Evolutionary conservation across 345 rosid genomes (phyloP).

Genomic region (Camelina hispida): DNA sequence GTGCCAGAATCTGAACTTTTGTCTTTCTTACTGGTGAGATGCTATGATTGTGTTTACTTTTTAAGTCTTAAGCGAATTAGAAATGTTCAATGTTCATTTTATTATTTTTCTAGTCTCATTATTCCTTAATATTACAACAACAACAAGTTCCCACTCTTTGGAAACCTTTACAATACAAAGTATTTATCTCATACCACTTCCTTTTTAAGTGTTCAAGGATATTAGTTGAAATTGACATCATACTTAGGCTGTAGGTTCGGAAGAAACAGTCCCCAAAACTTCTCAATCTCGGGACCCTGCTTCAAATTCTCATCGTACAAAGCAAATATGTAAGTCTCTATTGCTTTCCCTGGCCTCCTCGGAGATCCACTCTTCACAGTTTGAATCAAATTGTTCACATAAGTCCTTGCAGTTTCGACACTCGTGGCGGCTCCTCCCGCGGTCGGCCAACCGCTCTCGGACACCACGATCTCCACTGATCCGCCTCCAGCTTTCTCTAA

Average conservation of each 20-base stretch:
- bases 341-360: slow-evolving; percentile 52
- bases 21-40: neutral
- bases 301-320: slow-evolving; percentile 65
- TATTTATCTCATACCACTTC: neutral
- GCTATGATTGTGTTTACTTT: neutral
- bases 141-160: slow-evolving; percentile 7
- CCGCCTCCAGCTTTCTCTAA: slow-evolving; percentile 60
- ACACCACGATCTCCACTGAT: slow-evolving; percentile 56
- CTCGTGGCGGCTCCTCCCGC: slow-evolving; percentile 51
- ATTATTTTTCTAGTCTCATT: slow-evolving; percentile 16
- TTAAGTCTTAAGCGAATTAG: too few species aligned
- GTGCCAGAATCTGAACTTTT: neutral
- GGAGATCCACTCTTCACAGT: slow-evolving; percentile 52
- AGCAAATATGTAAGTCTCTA: slow-evolving; percentile 70
- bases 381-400: slow-evolving; percentile 56
- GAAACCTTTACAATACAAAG: slow-evolving; percentile 22
- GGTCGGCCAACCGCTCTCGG: slow-evolving; percentile 75
- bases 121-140: slow-evolving; percentile 23
- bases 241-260: slow-evolving; percentile 61
- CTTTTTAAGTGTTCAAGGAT: neutral
- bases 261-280: slow-evolving; percentile 56
- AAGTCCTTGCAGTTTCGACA: slow-evolving; percentile 59
- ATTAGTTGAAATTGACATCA: slow-evolving; percentile 46
- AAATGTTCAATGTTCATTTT: neutral
- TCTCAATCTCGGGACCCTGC: slow-evolving; percentile 53